Percentiles rank a stretch among this genome's conserved stretches.
Conservation (phyloP, 176 grass and related monocot species). For the Rhynchospora breviuscula region DNA sequence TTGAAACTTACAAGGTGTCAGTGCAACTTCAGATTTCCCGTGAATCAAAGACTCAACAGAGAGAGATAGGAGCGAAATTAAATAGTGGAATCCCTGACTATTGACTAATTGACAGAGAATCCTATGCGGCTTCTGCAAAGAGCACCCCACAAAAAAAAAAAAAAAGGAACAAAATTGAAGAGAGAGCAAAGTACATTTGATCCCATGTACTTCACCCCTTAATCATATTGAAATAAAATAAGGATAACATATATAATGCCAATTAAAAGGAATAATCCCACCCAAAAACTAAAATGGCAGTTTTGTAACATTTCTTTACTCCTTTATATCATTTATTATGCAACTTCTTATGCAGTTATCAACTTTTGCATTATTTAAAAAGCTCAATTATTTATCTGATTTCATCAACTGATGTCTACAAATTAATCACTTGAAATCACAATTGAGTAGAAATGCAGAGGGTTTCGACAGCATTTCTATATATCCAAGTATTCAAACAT, state of each 20-base stretch:
- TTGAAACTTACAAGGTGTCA: not conserved
- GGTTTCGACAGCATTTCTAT: not conserved
- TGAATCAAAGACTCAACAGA: not conserved
- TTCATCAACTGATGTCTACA: not conserved
- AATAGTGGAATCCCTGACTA: not conserved
- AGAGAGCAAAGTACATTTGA: not conserved
- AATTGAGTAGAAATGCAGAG: not conserved
- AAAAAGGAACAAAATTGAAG: no score
- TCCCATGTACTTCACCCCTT: not conserved
- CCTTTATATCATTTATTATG: not conserved
- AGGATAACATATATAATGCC: not conserved
- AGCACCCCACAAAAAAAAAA: not conserved
- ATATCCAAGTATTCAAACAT: not conserved
- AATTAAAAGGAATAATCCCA: not conserved
- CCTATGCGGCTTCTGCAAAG: conserved; percentile 2
- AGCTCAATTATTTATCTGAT: no score
- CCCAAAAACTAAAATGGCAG: not conserved
- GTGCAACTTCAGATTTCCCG: not conserved
- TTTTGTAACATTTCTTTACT: not conserved
- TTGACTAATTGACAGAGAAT: conserved; percentile 9
- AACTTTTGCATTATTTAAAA: no score
- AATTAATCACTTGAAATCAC: not conserved
- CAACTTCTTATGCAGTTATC: no score
- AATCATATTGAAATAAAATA: not conserved
- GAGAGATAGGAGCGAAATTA: not conserved